A percentile compares a stretch with the other conserved stretches of the same genome.
Evolutionary conservation across 345 rosid genomes (phyloP).

Genomic region (Sonneratia caseolaris): DNA sequence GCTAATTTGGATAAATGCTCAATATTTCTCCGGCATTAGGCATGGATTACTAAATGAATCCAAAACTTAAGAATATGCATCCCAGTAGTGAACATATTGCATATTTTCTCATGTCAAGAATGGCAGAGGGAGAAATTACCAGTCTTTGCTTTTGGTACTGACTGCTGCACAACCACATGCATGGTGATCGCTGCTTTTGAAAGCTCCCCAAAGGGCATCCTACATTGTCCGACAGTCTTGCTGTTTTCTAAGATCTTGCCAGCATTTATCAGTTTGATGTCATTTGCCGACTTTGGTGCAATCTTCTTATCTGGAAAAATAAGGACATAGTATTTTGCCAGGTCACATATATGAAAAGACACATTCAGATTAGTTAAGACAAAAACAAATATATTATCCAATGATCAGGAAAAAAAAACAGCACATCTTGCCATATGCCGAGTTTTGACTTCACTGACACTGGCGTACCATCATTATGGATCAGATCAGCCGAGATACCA

Average conservation of each 20-base stretch:
- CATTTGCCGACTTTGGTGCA: conserved; percentile 65
- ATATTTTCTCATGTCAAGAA: neutral
- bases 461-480: neutral
- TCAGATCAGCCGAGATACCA: neutral
- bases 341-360: conserved; percentile 2
- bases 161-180: conserved; percentile 93
- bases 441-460: neutral
- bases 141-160: conserved; percentile 63
- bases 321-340: conserved; percentile 3
- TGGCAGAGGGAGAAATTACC: conserved; percentile 24
- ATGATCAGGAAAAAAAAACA: neutral
- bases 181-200: conserved; percentile 63
- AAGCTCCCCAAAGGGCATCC: conserved; percentile 67
- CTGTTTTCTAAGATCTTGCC: conserved; percentile 81
- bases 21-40: too few relatives aligned
- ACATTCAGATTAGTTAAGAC: neutral
- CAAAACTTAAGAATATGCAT: too few relatives aligned
- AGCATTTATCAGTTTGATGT: conserved; percentile 80
- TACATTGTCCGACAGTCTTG: conserved; percentile 85
- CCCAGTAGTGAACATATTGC: too few relatives aligned
- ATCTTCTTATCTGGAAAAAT: conserved; percentile 51
- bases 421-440: neutral
- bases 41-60: too few relatives aligned
- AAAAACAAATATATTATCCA: neutral
- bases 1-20: neutral